Evolutionary conservation across 495 filamentous ascomycete species (phyloP).

Genomic region (Tuber brumale): DNA sequence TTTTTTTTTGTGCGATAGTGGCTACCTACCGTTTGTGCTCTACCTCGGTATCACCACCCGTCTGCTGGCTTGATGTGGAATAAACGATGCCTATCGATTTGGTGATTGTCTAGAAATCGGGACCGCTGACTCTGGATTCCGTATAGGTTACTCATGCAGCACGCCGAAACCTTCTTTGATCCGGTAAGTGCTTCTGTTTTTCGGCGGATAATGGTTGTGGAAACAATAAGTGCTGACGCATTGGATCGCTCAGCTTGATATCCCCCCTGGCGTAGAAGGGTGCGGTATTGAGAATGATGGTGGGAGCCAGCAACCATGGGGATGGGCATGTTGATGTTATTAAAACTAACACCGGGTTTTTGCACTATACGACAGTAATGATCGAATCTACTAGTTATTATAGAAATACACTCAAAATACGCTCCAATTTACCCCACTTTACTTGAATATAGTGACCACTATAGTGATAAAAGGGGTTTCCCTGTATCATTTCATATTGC

Average conservation of each 20-base stretch:
- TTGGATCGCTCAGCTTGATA: conserved; percentile 35
- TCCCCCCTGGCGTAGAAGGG: conserved; percentile 39
- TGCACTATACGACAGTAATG: not conserved
- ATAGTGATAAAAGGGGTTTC: not conserved
- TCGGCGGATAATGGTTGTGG: conserved; percentile 12
- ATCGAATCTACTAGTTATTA: not conserved
- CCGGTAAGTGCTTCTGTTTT: conserved; percentile 53
- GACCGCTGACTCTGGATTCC: conserved; percentile 35
- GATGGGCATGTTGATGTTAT: not conserved
- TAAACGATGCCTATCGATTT: not conserved
- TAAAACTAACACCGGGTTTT: not conserved
- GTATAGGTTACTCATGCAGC: conserved; percentile 82
- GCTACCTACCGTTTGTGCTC: conserved; percentile 92
- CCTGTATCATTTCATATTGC: not conserved
- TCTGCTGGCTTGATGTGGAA: conserved; percentile 1
- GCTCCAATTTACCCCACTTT: not conserved
- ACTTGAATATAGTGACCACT: not conserved
- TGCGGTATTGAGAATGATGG: not conserved
- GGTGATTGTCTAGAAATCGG: not conserved
- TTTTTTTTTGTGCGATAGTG: conserved; percentile 53
- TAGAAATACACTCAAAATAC: not conserved
- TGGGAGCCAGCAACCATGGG: not conserved
- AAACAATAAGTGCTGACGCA: conserved; percentile 19
- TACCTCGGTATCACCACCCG: conserved; percentile 69
- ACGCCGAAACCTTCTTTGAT: conserved; percentile 87